Evolutionary conservation across 345 rosid species (phyloP).

Genomic region (Cardiospermum halicacabum): DNA sequence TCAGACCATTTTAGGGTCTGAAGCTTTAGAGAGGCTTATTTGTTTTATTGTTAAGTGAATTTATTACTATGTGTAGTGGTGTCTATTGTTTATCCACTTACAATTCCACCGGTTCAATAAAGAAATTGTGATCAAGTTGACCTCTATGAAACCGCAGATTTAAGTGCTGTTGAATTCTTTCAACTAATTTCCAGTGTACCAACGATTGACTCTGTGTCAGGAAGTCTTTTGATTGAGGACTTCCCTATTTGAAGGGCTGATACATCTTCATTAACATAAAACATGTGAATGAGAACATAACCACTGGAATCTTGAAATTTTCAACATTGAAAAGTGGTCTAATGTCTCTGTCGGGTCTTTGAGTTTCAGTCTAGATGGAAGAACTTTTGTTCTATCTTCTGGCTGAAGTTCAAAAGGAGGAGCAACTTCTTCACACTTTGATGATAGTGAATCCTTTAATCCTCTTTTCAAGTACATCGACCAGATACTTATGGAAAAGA

Average conservation of each 20-base stretch:
- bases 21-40: no score
- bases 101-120: neutral
- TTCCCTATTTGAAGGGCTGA: no score
- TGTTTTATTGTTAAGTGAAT: neutral
- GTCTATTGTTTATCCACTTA: neutral
- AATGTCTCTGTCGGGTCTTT: conserved; percentile 13
- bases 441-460: conserved; percentile 44
- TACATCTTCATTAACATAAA: no score
- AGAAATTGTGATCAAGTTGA: neutral
- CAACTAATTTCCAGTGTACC: no score
- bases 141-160: neutral
- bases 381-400: conserved; percentile 17
- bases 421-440: conserved; percentile 30
- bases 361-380: conserved; percentile 23
- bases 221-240: no score
- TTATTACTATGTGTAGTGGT: neutral
- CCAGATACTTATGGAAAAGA: conserved; percentile 65
- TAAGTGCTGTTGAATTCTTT: no score
- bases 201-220: no score
- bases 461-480: conserved; percentile 44
- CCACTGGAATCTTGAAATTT: no score
- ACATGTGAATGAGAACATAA: no score
- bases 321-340: neutral
- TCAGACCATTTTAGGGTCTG: no score
- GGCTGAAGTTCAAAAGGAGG: conserved; percentile 34